Conservation (phyloP, 1,139 yeast species). For the Casaregolazyma suthepensis region DNA sequence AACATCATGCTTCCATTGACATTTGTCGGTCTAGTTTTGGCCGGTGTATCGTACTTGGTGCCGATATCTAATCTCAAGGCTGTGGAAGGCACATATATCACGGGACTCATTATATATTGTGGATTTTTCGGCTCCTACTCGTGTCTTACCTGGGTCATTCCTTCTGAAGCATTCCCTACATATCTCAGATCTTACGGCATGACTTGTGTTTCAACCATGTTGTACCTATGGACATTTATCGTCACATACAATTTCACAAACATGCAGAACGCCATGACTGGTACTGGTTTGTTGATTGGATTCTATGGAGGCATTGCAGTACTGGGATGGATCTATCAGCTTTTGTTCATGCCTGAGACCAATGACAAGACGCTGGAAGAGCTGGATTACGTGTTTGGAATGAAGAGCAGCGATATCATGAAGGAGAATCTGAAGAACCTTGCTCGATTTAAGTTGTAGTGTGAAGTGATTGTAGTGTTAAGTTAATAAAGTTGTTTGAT, state of each 20-base stretch:
- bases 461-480: background rate
- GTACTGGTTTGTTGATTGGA: conserved; percentile 54
- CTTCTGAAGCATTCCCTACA: conserved; percentile 50
- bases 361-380: conserved; percentile 14
- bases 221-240: conserved; percentile 54
- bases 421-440: conserved; percentile 12
- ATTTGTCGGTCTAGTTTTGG: conserved; percentile 50
- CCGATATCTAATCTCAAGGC: conserved; percentile 37
- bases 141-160: conserved; percentile 58
- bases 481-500: background rate
- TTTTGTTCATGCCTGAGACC: conserved; percentile 35
- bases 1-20: conserved; percentile 44
- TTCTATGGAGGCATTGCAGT: conserved; percentile 61
- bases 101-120: conserved; percentile 56
- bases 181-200: conserved; percentile 44
- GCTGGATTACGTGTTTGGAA: conserved; percentile 30
- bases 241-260: conserved; percentile 54
- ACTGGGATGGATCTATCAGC: conserved; percentile 51
- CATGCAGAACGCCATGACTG: conserved; percentile 51
- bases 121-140: conserved; percentile 59
- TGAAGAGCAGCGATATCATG: conserved; percentile 24
- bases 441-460: background rate
- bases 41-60: conserved; percentile 50
- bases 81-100: conserved; percentile 48
- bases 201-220: conserved; percentile 49